Conservation (phyloP, 1,284 basidiomycete genomes). For the Leccinum pachyderme region DNA sequence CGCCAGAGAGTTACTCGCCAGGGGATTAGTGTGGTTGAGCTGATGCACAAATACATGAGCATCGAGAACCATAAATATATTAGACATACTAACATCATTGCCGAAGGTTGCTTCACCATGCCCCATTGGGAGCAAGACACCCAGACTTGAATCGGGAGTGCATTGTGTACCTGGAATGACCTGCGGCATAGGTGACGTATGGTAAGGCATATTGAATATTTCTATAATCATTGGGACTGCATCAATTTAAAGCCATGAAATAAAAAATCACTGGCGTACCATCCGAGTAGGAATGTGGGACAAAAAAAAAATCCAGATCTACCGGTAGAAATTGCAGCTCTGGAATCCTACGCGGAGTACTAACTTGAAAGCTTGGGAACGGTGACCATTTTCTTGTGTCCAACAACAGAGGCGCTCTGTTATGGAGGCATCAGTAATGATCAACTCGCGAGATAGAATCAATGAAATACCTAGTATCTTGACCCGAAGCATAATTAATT, state of each 20-base stretch:
- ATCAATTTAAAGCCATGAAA: neutral
- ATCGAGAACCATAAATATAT: neutral
- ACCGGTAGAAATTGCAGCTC: neutral
- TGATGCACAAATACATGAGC: neutral
- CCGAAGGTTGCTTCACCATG: neutral
- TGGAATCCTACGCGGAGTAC: neutral
- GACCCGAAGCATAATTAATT: neutral
- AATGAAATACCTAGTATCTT: neutral
- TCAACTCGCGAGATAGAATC: no score
- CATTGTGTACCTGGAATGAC: neutral
- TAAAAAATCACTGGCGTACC: neutral
- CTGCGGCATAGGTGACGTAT: neutral
- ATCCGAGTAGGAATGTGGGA: neutral
- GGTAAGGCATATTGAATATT: neutral
- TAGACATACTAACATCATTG: neutral
- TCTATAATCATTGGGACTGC: no score
- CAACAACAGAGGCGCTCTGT: neutral
- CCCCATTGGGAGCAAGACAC: neutral
- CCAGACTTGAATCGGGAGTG: neutral
- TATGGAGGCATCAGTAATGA: neutral
- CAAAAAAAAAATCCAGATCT: neutral
- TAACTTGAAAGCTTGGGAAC: neutral
- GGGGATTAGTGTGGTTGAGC: neutral
- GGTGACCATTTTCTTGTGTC: conserved; percentile 2
- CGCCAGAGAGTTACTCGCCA: neutral